Conservation (phyloP, 768 basidiomycete genomes). For the Mycena galericulata region DNA sequence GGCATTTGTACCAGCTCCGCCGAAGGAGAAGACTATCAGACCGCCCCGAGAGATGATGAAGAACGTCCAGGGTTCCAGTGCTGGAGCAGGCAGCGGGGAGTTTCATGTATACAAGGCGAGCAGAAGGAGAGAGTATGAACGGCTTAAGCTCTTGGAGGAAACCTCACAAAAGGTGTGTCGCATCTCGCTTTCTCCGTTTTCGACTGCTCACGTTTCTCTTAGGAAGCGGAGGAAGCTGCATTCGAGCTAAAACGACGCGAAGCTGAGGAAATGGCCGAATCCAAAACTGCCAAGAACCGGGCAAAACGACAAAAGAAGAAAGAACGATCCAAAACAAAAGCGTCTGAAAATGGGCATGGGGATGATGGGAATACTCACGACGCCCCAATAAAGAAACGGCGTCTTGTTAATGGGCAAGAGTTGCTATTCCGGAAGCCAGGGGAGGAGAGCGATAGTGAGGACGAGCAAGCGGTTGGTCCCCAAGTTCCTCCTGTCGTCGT, state of each 20-base stretch:
- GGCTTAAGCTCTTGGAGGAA: conserved; percentile 92
- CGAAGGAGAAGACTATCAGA: conserved; percentile 85
- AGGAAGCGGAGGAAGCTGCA: conserved; percentile 80
- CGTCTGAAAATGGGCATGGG: conserved; percentile 39
- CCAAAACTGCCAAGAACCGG: conserved; percentile 95
- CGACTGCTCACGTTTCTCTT: conserved; percentile 8
- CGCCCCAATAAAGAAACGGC: conserved; percentile 79
- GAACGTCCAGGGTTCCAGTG: conserved; percentile 98
- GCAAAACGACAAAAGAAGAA: conserved; percentile 96
- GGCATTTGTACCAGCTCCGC: conserved; percentile 81
- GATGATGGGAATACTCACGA: conserved; percentile 46
- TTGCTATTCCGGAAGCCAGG: conserved; percentile 64
- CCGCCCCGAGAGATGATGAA: conserved; percentile 97
- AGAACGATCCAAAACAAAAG: conserved; percentile 67
- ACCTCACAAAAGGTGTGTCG: conserved; percentile 74
- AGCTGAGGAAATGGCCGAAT: conserved; percentile 77
- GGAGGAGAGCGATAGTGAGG: conserved; percentile 52
- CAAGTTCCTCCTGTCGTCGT: background rate
- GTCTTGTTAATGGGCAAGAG: conserved; percentile 83
- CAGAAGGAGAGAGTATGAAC: conserved; percentile 93
- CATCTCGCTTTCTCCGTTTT: background rate
- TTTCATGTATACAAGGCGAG: conserved; percentile 99
- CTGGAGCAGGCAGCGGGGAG: conserved; percentile 97
- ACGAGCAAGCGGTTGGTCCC: conserved; percentile 40
- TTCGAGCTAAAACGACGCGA: conserved; percentile 82